These are phyloP conservation scores for Ciborinia camelliae DNA, from an alignment of 2,329 filamentous ascomycete species.

Conservation along the genomic window DNA sequence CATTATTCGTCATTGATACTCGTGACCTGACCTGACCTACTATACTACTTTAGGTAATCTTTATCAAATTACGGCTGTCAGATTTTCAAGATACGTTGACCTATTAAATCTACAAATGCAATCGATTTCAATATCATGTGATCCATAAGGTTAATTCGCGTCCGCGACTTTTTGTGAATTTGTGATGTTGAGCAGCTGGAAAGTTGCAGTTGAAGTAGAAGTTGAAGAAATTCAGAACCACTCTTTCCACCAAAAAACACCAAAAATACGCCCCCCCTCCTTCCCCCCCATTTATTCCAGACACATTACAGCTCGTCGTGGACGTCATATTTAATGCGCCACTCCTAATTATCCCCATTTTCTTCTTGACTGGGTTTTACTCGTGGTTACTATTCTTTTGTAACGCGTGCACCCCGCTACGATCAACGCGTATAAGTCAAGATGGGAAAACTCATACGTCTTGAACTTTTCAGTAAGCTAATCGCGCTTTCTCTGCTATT, in stretches of 20 bases:
- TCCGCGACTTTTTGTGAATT: slow-evolving; percentile 18
- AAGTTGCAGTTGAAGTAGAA: not conserved
- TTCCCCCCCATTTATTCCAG: not conserved
- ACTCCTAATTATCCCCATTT: not conserved
- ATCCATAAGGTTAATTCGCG: slow-evolving; percentile 15
- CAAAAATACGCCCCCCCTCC: not conserved
- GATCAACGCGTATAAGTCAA: slow-evolving; percentile 41
- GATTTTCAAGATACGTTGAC: not conserved
- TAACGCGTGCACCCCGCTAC: slow-evolving; percentile 29
- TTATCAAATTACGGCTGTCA: too few species aligned
- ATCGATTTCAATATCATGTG: not conserved
- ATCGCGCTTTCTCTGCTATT: slow-evolving; percentile 11
- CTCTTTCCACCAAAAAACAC: not conserved
- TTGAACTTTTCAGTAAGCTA: slow-evolving; percentile 84
- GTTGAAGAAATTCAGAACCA: not conserved
- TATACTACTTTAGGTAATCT: not conserved
- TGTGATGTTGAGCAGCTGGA: slow-evolving; percentile 1
- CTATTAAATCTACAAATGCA: not conserved
- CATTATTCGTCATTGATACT: slow-evolving; percentile 15
- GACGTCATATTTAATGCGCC: not conserved
- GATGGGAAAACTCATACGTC: slow-evolving; percentile 94
- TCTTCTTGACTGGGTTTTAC: not conserved
- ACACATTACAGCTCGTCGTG: not conserved
- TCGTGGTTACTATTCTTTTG: slow-evolving; percentile 6
- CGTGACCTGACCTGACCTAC: too few species aligned